phyloP scores from a whole-genome alignment of 202 grass and related monocot genomes.

The Brachypodium distachyon region DNA sequence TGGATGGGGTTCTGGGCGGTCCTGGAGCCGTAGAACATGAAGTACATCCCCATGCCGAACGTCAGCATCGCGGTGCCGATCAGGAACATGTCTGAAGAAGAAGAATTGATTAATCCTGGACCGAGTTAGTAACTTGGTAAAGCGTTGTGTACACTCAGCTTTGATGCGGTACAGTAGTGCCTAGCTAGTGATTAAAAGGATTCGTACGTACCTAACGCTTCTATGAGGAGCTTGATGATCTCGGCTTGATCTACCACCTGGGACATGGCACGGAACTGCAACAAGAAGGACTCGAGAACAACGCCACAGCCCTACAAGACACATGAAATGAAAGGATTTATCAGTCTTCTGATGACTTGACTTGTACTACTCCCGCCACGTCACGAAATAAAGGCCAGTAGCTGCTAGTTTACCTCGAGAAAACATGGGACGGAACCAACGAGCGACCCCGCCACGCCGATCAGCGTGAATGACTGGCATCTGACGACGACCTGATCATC shows the following conservation, averaged over 20 bases:
- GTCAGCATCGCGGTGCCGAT: constrained; percentile 76
- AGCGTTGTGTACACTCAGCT: no score
- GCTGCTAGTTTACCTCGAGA: constrained; percentile 40
- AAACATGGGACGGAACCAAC: constrained; percentile 79
- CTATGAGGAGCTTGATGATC: constrained; percentile 45
- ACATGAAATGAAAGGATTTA: not conserved
- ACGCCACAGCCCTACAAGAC: constrained; percentile 52
- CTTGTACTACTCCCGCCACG: no score
- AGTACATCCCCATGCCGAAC: constrained; percentile 68
- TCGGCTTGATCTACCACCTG: constrained; percentile 33
- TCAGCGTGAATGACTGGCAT: constrained; percentile 62
- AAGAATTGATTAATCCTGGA: no score
- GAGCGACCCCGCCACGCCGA: constrained; percentile 74
- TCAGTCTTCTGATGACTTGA: not conserved
- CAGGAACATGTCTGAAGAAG: constrained; percentile 77
- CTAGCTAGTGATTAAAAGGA: not conserved
- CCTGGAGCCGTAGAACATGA: constrained; percentile 43
- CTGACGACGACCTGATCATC: constrained; percentile 35
- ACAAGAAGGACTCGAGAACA: constrained; percentile 42
- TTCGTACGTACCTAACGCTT: constrained; percentile 52
- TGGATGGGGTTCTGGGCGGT: constrained; percentile 19
- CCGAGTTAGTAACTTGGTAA: not conserved
- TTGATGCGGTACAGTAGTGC: not conserved
- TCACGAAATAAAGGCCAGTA: no score
- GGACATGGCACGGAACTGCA: constrained; percentile 42